A percentile compares a stretch with the other conserved stretches of the same genome.
These are phyloP conservation scores for Ceratonia siliqua DNA, from an alignment of 306 rosid genomes.

Conservation along the genomic window DNA sequence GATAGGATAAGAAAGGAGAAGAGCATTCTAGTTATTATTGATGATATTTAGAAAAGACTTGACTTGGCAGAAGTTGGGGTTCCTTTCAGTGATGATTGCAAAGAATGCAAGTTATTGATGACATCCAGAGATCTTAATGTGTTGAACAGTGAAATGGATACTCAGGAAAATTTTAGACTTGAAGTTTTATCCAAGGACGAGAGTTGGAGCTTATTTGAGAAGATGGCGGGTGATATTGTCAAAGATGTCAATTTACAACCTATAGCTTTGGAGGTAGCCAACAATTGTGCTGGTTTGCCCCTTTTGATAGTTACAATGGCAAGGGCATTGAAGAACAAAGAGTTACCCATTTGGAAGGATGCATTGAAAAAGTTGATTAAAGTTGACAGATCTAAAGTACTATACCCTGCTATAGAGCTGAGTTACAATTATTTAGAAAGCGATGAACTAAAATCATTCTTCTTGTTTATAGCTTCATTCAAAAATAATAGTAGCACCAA, in stretches of 20 bases:
- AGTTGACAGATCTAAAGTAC: too few species aligned
- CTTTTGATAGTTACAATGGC: slow-evolving; percentile 10
- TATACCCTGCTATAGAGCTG: neutral
- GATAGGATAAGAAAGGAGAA: neutral
- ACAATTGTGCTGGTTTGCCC: slow-evolving; percentile 4
- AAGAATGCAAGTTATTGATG: slow-evolving; percentile 10
- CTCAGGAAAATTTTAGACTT: neutral
- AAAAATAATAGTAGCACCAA: neutral
- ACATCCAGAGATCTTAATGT: neutral
- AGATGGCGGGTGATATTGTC: neutral
- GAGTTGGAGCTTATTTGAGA: slow-evolving; percentile 3
- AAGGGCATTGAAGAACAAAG: neutral
- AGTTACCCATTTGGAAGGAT: neutral
- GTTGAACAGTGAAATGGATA: neutral
- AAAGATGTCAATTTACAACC: neutral
- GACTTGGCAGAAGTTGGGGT: slow-evolving; percentile 16
- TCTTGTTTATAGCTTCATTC: neutral
- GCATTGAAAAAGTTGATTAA: neutral
- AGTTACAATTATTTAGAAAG: neutral
- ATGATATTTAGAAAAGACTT: slow-evolving; percentile 28
- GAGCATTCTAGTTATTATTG: neutral
- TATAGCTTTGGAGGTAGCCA: neutral
- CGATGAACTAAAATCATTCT: neutral
- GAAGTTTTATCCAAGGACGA: neutral
- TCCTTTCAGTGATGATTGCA: neutral